These are phyloP conservation scores for Leucosporidium yakuticum DNA, from an alignment of 768 basidiomycete species.

Conservation along the genomic window DNA sequence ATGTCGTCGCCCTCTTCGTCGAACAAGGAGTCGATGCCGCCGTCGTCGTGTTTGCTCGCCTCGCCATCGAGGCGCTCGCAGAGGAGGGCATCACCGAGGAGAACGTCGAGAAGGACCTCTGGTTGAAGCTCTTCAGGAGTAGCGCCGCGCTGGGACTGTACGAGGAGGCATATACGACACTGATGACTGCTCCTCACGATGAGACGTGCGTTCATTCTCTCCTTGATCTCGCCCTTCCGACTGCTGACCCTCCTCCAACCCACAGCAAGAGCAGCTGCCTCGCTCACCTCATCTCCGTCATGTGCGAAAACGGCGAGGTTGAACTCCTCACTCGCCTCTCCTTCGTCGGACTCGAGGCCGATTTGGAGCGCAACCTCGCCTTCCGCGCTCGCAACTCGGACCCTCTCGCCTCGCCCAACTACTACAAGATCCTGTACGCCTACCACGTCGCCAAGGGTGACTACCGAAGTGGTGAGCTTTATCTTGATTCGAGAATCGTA, in stretches of 20 bases:
- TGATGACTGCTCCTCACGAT: constrained; percentile 68
- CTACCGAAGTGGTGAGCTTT: constrained; percentile 73
- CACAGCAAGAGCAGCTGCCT: constrained; percentile 73
- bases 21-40: constrained; percentile 53
- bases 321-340: constrained; percentile 71
- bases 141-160: constrained; percentile 66
- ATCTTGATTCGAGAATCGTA: not conserved
- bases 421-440: constrained; percentile 85
- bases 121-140: constrained; percentile 71
- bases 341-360: constrained; percentile 74
- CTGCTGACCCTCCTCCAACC: not conserved
- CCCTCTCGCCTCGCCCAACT: constrained; percentile 74
- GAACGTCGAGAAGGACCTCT: constrained; percentile 61
- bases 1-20: constrained; percentile 70
- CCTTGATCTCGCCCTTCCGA: not conserved
- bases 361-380: constrained; percentile 78
- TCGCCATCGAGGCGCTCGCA: constrained; percentile 63
- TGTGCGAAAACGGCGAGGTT: constrained; percentile 84
- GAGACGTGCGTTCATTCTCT: constrained; percentile 58
- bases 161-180: constrained; percentile 77
- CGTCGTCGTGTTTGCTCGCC: constrained; percentile 67
- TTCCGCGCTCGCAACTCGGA: constrained; percentile 94
- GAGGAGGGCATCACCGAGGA: constrained; percentile 47
- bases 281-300: constrained; percentile 73
- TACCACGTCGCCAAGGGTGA: constrained; percentile 85